Base-by-base conservation (phyloP, 108 stramenopile species). In the Stephanodiscus minutulus region DNA sequence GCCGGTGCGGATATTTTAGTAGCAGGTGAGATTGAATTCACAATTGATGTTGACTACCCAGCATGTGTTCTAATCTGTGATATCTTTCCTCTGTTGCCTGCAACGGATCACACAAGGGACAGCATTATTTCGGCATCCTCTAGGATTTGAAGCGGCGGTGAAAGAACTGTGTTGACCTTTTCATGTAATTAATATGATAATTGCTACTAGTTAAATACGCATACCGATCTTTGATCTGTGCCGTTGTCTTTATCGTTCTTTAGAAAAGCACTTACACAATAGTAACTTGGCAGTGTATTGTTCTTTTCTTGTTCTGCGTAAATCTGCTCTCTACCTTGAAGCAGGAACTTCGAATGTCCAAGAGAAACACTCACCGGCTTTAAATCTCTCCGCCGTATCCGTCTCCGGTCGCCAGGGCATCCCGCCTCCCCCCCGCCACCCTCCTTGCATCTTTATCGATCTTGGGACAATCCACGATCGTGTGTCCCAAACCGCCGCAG, bases 401-500 rank as follows among this genome's bases (percentile, higher is more conserved):
- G 70, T 90, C 96, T 12, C 94, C 93, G 21, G 81, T 83, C 0
- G 87, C 86, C 67, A 98, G 75, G 17, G 89, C 91, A 86, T 98
- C 97, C 64, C 85, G 90, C 44, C 88, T 85, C 2, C 93, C 96
- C 25, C 94, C 89, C 20, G 91, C 94, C 21, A 98, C 83, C 37
- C 97, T 86, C 64, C 94, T 82, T 5, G 98, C 97, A 80, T 98
- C 97, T 76, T 97, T 97, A 77, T 99, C 97, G 78, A 98, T 96
- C 85, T 98, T 98, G 12, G 98, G 98, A 85, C 99, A 99, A 72
- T 97, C 88, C 39, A 97, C 96, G 72, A 99, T 97, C 11, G 95
- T 91, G 73, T 99, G 99, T 21, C 99, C 99, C 63, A 99, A 76
- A 12, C 99, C 99, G 63, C 98, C 98, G 75, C 99, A 99, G 82